These are phyloP conservation scores for Fusarium sp. DNA, from an alignment of 2,329 filamentous ascomycete species.

Conservation along the genomic window DNA sequence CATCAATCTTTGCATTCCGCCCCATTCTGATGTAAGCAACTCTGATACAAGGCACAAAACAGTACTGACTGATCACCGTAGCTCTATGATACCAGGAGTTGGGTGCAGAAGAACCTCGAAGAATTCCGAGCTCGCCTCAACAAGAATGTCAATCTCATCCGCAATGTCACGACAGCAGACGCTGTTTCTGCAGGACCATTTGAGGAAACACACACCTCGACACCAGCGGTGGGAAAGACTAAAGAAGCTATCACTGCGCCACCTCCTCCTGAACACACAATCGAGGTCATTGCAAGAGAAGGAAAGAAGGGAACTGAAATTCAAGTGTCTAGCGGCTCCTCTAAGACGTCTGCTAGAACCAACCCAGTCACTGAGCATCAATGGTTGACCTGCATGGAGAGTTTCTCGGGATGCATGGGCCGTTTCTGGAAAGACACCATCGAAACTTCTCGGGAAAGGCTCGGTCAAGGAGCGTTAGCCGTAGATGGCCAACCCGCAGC, in stretches of 20 bases:
- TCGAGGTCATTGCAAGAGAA: not conserved
- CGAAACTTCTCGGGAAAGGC: not conserved
- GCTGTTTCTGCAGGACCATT: no score
- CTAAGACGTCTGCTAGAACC: not conserved
- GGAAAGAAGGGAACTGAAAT: not conserved
- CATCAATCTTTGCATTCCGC: no score
- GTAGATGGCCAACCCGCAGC: not conserved
- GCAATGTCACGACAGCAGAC: not conserved
- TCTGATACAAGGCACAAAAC: no score
- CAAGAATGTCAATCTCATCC: not conserved
- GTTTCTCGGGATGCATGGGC: not conserved
- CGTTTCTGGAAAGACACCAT: not conserved
- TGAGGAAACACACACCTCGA: no score
- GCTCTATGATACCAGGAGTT: not conserved
- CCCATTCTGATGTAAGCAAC: no score
- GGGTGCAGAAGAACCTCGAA: not conserved
- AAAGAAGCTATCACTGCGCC: not conserved
- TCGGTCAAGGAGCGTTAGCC: not conserved
- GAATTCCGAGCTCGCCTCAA: not conserved
- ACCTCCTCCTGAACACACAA: not conserved
- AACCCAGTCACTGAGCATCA: slow-evolving; percentile 3
- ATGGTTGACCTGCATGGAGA: slow-evolving; percentile 12
- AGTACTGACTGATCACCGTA: no score
- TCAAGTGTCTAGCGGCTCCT: not conserved
- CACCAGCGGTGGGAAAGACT: no score